phyloP scores from a whole-genome alignment of 768 basidiomycete genomes.

The Mycena vulgaris region DNA sequence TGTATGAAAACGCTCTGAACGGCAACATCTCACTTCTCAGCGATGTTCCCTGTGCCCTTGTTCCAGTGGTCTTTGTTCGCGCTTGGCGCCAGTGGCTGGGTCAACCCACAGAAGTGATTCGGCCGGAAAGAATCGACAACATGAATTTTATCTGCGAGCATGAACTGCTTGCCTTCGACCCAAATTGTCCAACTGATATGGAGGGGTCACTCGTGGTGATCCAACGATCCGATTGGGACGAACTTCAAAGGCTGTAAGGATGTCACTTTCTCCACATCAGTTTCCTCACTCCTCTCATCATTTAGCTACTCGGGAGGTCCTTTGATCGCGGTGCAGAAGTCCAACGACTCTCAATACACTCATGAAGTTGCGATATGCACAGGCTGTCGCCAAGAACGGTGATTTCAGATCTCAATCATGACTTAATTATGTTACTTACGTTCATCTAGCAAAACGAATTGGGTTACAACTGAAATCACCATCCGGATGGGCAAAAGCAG shows the following conservation, averaged over 20 bases:
- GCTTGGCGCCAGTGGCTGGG: conserved; percentile 81
- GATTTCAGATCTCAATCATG: conserved; percentile 26
- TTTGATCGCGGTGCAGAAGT: conserved; percentile 64
- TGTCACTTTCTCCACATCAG: conserved; percentile 4
- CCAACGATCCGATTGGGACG: conserved; percentile 75
- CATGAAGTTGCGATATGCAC: conserved; percentile 71
- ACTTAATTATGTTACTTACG: conserved; percentile 17
- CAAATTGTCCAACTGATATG: conserved; percentile 71
- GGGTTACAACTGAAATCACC: conserved; percentile 73
- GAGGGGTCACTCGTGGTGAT: conserved; percentile 72
- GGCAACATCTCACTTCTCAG: conserved; percentile 63
- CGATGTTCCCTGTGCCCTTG: conserved; percentile 68
- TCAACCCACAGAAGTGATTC: conserved; percentile 65
- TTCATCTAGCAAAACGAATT: conserved; percentile 65
- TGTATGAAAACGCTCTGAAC: conserved; percentile 70
- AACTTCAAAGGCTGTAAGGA: conserved; percentile 71
- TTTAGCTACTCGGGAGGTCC: conserved; percentile 73
- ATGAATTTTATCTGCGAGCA: conserved; percentile 78
- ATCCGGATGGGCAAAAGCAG: conserved; percentile 57
- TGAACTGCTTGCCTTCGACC: conserved; percentile 73
- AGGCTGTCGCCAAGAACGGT: conserved; percentile 76
- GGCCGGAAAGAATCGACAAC: conserved; percentile 78
- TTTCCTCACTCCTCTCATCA: conserved; percentile 16
- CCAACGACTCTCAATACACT: conserved; percentile 52
- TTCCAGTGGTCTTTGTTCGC: conserved; percentile 74